Percentiles rank a stretch among this genome's conserved stretches.
Conservation (phyloP, 768 basidiomycete genomes). For the Cyathus striatus region DNA sequence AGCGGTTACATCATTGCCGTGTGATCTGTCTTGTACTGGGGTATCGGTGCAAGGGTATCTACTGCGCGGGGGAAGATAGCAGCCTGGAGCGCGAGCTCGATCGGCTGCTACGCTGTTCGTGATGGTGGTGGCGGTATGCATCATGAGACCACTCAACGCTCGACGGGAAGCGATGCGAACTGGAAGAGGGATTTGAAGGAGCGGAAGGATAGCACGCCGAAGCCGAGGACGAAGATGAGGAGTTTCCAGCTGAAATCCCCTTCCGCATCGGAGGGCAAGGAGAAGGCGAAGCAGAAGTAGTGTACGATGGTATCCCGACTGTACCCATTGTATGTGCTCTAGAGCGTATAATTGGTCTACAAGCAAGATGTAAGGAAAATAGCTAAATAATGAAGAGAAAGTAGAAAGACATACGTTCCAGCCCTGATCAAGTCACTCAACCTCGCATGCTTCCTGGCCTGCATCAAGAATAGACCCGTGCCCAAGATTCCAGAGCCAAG, state of each 20-base stretch:
- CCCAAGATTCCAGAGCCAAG: conserved; percentile 27
- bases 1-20: too few species aligned
- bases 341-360: conserved; percentile 27
- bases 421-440: conserved; percentile 48
- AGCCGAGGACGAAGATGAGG: not conserved
- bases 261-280: not conserved
- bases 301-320: not conserved
- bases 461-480: conserved; percentile 52
- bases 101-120: too few species aligned
- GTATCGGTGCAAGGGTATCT: too few species aligned
- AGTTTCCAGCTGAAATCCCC: not conserved
- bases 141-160: too few species aligned
- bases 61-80: too few species aligned
- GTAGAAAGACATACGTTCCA: conserved; percentile 32
- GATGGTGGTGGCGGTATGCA: too few species aligned
- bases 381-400: conserved; percentile 1
- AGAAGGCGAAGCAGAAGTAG: not conserved
- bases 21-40: too few species aligned
- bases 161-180: too few species aligned
- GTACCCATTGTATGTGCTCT: conserved; percentile 26
- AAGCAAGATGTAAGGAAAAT: not conserved
- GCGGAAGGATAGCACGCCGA: too few species aligned
- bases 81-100: too few species aligned
- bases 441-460: conserved; percentile 46
- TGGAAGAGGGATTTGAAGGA: too few species aligned